Conservation (phyloP, 495 filamentous ascomycete genomes). For the Cenococcum geophilum region DNA sequence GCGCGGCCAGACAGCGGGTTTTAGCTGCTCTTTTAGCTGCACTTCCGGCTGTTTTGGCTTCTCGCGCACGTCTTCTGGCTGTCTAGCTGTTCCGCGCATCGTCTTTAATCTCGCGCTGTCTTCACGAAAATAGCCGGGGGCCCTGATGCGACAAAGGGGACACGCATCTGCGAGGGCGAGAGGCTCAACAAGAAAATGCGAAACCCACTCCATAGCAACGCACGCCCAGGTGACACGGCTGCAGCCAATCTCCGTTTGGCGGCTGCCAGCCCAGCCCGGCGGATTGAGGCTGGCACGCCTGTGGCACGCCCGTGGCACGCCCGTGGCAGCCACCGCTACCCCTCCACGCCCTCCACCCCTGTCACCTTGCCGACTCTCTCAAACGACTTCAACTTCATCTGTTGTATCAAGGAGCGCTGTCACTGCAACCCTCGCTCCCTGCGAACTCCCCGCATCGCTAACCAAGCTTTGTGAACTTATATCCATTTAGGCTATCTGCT, state of each 20-base stretch:
- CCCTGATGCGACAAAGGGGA: neutral
- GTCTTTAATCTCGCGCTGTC: too few relatives aligned
- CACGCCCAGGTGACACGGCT: neutral
- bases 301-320: too few relatives aligned
- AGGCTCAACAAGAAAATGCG: neutral
- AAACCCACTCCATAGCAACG: neutral
- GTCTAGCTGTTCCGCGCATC: too few relatives aligned
- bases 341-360: neutral
- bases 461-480: neutral
- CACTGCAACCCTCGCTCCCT: neutral
- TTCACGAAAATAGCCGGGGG: neutral
- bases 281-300: too few relatives aligned
- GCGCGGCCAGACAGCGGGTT: too few relatives aligned
- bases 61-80: too few relatives aligned
- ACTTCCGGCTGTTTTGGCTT: too few relatives aligned
- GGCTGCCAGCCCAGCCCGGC: too few relatives aligned
- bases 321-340: too few relatives aligned
- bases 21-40: too few relatives aligned
- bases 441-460: neutral
- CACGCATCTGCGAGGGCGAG: neutral
- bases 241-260: too few relatives aligned
- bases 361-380: neutral
- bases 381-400: conserved; percentile 5
- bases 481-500: too few relatives aligned
- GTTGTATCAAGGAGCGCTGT: conserved; percentile 1